Evolutionary conservation across 768 basidiomycete genomes (phyloP).

Genomic region (Mycena venus): DNA sequence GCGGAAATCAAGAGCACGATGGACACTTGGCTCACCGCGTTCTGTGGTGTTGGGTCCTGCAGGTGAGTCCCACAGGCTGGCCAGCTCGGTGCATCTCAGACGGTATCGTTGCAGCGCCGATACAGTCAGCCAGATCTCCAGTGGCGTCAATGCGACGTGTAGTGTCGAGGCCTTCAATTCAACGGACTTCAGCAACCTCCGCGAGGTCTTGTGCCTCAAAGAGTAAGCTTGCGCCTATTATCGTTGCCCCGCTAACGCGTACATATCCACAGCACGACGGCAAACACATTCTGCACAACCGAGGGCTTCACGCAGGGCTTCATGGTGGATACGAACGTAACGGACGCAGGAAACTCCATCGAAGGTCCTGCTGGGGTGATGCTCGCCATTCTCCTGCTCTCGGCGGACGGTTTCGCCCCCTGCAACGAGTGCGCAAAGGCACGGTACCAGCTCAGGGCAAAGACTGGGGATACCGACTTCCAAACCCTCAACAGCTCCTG

Average conservation of each 20-base stretch:
- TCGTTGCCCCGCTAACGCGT: not conserved
- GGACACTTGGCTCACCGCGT: not conserved
- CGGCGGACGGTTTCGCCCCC: not conserved
- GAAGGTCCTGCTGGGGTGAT: not conserved
- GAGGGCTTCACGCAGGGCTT: not conserved
- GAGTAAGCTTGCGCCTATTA: not conserved
- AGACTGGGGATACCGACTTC: not conserved
- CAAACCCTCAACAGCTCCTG: not conserved
- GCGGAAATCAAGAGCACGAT: not conserved
- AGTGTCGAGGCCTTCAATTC: not conserved
- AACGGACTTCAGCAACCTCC: not conserved
- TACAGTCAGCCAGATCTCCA: not conserved
- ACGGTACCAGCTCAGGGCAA: not conserved
- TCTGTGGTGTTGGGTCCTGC: not conserved
- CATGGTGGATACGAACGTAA: not conserved
- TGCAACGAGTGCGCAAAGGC: conserved; percentile 6
- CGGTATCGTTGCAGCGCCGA: not conserved
- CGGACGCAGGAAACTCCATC: too few relatives aligned
- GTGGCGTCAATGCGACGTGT: not conserved
- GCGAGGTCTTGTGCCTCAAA: not conserved
- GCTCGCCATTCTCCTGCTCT: not conserved
- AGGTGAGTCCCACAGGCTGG: not conserved
- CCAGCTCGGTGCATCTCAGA: not conserved
- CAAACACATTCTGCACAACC: conserved; percentile 3
- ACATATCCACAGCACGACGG: not conserved